Base-by-base conservation (phyloP, 2,329 filamentous ascomycete species). In the Domatiomyces globalis region DNA sequence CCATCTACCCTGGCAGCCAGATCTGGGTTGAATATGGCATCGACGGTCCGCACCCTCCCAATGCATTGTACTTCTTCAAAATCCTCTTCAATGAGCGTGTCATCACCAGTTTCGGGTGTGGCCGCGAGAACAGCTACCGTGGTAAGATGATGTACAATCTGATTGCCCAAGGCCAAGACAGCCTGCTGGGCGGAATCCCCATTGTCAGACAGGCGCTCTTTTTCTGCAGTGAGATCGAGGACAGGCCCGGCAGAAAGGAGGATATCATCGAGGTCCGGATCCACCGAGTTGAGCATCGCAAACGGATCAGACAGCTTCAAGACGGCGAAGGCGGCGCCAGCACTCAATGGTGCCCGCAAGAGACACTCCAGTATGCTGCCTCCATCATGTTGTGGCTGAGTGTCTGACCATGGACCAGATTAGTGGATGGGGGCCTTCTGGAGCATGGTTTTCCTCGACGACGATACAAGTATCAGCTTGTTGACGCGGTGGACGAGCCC, bases 401-500 rank as follows among this genome's bases (percentile, higher is more conserved):
- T 2, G 3, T 45, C 49, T 51, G 8, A 54, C 46, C 25, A 17
- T 17, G 25, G 18, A 36, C n/a, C n/a, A 60, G 57, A 17, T 44
- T 60, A 19, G 52, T 46, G 18, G 52, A 58, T 51, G 51, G 55
- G 43, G 58, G 59, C 10, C 50, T 59, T 17, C 52, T 60, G 15
- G 58, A 60, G 20, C 52, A 52, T 18, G 51, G 47, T 17, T 46
- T 54, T 25, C 58, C 51, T 29, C 51, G 52, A 18, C 51, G 51
- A 46, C 55, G 56, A 18, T 76, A 75, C 61, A 69, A 67, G 49
- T 75, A 74, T 49, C 69, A 71, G 1, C 66, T 77, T 17, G 61
- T 75, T 18, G 73, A 77, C 59, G 66, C 72, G 1, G 49, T 69
- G 5, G 71, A 75, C 55, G 59, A 66, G 56, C 74, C 74, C 2